phyloP scores from a whole-genome alignment of 1,284 basidiomycete genomes.

The Microbotryomycetes sp. region DNA sequence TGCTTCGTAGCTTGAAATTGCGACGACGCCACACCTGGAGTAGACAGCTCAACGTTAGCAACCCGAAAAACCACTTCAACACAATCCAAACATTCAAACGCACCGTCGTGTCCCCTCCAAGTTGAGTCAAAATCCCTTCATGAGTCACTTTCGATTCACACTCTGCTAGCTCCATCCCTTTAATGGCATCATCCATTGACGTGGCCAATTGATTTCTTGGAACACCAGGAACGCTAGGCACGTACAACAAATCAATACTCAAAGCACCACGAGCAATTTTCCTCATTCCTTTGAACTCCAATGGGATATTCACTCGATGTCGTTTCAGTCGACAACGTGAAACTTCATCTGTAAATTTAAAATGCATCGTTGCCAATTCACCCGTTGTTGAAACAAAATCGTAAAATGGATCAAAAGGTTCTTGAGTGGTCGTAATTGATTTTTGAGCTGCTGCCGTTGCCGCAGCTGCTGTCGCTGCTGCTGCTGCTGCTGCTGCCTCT shows the following conservation, averaged over 20 bases:
- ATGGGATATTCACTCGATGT: constrained; percentile 15
- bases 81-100: constrained; percentile 39
- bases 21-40: constrained; percentile 77
- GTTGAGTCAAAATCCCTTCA: constrained; percentile 88
- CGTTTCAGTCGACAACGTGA: constrained; percentile 16
- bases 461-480: constrained; percentile 4
- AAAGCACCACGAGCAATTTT: constrained; percentile 48
- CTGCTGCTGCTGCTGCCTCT: not conserved
- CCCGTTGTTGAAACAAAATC: constrained; percentile 18
- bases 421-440: not conserved
- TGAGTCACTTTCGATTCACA: constrained; percentile 91
- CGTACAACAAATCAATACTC: constrained; percentile 75
- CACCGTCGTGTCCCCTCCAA: constrained; percentile 88
- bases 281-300: constrained; percentile 1
- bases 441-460: not conserved
- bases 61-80: not conserved
- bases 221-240: constrained; percentile 59
- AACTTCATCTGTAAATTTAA: constrained; percentile 46
- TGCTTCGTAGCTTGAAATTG: constrained; percentile 76
- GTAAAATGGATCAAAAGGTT: constrained; percentile 25
- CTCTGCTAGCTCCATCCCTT: constrained; percentile 76
- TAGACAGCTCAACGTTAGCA: not conserved
- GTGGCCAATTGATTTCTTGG: constrained; percentile 71
- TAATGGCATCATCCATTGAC: constrained; percentile 82
- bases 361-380: constrained; percentile 18